Conservation (phyloP, 2,329 filamentous ascomycete genomes). For the Cladosporium sphaerospermum region DNA sequence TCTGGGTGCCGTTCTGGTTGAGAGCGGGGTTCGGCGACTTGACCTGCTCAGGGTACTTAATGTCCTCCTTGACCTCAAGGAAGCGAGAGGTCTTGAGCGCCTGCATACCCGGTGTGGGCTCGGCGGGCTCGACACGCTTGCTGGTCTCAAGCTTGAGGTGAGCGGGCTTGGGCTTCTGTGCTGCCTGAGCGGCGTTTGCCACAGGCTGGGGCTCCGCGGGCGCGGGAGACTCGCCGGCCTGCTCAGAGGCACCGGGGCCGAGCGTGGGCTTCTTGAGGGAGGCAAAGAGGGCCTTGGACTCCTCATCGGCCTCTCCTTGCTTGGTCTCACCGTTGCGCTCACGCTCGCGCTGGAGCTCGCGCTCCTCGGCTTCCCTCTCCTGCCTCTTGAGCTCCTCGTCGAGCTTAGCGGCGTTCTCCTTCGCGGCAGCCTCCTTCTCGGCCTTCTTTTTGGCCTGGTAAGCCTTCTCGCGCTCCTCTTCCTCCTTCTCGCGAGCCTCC, state of each 20-base stretch:
- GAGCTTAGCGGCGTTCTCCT: slow-evolving; percentile 48
- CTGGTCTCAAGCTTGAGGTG: slow-evolving; percentile 84
- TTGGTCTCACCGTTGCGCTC: slow-evolving; percentile 25
- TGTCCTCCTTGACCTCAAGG: slow-evolving; percentile 65
- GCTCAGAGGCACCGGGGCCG: slow-evolving; percentile 37
- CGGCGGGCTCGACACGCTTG: slow-evolving; percentile 80
- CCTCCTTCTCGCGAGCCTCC: slow-evolving; percentile 35
- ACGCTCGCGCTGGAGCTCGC: slow-evolving; percentile 38
- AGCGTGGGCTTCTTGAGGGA: slow-evolving; percentile 44
- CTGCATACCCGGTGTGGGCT: slow-evolving; percentile 90
- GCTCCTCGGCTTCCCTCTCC: slow-evolving; percentile 45
- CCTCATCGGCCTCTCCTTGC: slow-evolving; percentile 25
- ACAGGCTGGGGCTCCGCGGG: slow-evolving; percentile 33
- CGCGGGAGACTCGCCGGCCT: slow-evolving; percentile 32
- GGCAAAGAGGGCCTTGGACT: slow-evolving; percentile 43
- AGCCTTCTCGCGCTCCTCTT: slow-evolving; percentile 64
- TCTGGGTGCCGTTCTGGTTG: slow-evolving; percentile 71
- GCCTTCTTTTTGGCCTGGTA: slow-evolving; percentile 65
- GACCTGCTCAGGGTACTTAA: slow-evolving; percentile 77
- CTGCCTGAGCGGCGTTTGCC: slow-evolving; percentile 34
- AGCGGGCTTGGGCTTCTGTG: slow-evolving; percentile 72
- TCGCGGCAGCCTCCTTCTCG: slow-evolving; percentile 41
- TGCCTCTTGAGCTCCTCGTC: slow-evolving; percentile 48
- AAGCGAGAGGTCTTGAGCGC: slow-evolving; percentile 88
- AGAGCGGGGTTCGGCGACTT: slow-evolving; percentile 85